Evolutionary conservation across 768 basidiomycete genomes (phyloP).

Genomic region (Postia placenta): DNA sequence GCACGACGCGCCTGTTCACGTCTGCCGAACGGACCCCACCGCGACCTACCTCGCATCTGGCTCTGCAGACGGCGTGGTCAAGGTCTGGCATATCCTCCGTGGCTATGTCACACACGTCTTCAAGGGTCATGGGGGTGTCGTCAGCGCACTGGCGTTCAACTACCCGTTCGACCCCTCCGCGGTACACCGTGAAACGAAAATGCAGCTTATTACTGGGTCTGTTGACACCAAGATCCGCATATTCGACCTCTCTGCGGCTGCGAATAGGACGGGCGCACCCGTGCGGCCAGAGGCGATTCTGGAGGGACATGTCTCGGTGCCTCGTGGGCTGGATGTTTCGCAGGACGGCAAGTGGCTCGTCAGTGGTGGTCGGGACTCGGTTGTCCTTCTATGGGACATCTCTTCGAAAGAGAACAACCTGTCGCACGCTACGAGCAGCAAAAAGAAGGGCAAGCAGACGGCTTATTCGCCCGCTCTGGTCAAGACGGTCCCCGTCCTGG

Average conservation of each 20-base stretch:
- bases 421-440: constrained; percentile 23
- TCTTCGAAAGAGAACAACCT: constrained; percentile 25
- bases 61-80: constrained; percentile 92
- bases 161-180: constrained; percentile 59
- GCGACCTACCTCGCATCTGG: constrained; percentile 92
- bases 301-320: constrained; percentile 94
- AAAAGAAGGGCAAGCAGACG: constrained; percentile 41
- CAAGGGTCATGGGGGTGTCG: constrained; percentile 96
- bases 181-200: constrained; percentile 38
- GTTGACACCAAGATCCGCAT: constrained; percentile 90
- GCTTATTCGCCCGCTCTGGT: constrained; percentile 51
- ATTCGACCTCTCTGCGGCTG: constrained; percentile 74
- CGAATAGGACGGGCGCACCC: constrained; percentile 47
- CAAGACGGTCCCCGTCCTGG: constrained; percentile 78
- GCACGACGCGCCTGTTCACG: constrained; percentile 92
- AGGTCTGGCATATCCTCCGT: constrained; percentile 88
- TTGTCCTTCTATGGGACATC: constrained; percentile 91
- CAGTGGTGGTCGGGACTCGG: constrained; percentile 89
- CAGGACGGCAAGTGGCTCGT: constrained; percentile 85
- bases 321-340: constrained; percentile 83
- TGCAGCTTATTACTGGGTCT: constrained; percentile 86
- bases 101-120: constrained; percentile 93
- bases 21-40: constrained; percentile 77
- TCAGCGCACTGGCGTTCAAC: constrained; percentile 85
- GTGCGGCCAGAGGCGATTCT: constrained; percentile 73